Percentiles rank a stretch among this genome's conserved stretches.
phyloP scores from a whole-genome alignment of 345 rosid species.

The Brassica carinata region DNA sequence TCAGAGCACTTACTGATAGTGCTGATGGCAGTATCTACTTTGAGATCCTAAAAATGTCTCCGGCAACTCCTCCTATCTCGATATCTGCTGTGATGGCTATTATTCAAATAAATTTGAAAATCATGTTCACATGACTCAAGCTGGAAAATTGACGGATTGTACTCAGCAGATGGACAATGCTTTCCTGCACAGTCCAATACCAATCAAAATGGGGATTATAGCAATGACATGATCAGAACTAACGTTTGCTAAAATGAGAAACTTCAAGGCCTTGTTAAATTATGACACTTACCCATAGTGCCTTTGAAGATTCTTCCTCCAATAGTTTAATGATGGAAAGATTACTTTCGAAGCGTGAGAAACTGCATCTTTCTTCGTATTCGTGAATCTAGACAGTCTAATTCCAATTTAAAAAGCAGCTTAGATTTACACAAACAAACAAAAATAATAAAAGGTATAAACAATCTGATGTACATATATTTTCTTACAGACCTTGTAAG shows the following conservation, averaged over 20 bases:
- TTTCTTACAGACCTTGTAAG: slow-evolving; percentile 57
- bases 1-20: slow-evolving; percentile 37
- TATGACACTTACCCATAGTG: not conserved
- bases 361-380: slow-evolving; percentile 68
- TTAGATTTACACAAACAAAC: not conserved
- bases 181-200: no score
- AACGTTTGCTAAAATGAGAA: no score
- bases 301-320: slow-evolving; percentile 65
- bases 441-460: not conserved
- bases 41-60: slow-evolving; percentile 32
- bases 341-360: slow-evolving; percentile 60
- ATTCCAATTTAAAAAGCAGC: slow-evolving; percentile 20
- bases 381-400: slow-evolving; percentile 75
- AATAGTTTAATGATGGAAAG: slow-evolving; percentile 72
- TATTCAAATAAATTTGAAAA: no score
- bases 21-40: slow-evolving; percentile 31
- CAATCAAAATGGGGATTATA: no score
- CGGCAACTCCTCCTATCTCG: no score
- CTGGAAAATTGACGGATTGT: no score
- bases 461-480: not conserved
- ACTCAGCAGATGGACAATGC: no score
- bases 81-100: no score
- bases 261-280: no score
- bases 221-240: no score
- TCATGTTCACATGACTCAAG: no score